Evolutionary conservation across 352 stramenopile genomes (phyloP).

Genomic region (Globisporangium spinosum): DNA sequence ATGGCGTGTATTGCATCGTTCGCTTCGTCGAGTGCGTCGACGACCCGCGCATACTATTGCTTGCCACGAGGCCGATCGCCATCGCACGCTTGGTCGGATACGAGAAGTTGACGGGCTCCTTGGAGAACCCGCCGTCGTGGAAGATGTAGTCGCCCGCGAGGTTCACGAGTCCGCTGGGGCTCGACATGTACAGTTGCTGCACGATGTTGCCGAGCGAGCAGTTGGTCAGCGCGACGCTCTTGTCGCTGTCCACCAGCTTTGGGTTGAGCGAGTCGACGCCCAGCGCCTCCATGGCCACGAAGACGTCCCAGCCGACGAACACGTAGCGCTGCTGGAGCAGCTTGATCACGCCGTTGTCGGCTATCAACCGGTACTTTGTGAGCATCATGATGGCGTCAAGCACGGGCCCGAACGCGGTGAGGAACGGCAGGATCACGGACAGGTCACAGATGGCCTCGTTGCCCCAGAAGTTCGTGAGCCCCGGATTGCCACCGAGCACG

Average conservation of each 20-base stretch:
- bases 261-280: slow-evolving; percentile 44
- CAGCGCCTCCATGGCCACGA: slow-evolving; percentile 29
- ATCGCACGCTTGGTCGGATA: neutral
- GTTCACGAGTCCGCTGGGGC: slow-evolving; percentile 24
- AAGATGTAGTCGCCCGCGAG: slow-evolving; percentile 1
- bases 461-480: slow-evolving; percentile 40
- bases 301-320: slow-evolving; percentile 14
- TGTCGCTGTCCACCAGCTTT: slow-evolving; percentile 20
- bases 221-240: slow-evolving; percentile 20
- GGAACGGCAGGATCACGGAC: slow-evolving; percentile 34
- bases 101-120: neutral
- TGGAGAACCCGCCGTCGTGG: neutral
- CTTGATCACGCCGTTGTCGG: neutral
- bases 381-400: neutral
- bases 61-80: neutral
- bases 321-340: neutral
- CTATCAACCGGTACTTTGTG: neutral
- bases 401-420: neutral
- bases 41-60: neutral
- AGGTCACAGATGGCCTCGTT: slow-evolving; percentile 50
- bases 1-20: neutral
- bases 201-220: slow-evolving; percentile 39
- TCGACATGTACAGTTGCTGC: slow-evolving; percentile 46
- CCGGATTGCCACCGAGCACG: slow-evolving; percentile 33
- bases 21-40: neutral